Evolutionary conservation across 371 early-diverging fungal species (phyloP).

Genomic region (Mucor circinelloides): DNA sequence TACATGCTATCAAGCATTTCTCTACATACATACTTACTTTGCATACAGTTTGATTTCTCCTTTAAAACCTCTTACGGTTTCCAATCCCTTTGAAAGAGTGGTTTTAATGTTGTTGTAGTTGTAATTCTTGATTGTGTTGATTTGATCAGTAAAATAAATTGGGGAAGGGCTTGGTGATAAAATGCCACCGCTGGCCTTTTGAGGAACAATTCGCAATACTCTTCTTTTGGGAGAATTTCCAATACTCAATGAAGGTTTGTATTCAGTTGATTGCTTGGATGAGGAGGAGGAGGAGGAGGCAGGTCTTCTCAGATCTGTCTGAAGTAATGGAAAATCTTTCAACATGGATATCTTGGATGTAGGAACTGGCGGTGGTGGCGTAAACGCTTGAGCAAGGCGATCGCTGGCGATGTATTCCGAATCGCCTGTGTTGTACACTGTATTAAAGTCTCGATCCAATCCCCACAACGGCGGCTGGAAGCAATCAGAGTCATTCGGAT

Average conservation of each 20-base stretch:
- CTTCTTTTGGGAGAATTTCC: background rate
- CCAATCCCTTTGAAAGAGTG: constrained; percentile 30
- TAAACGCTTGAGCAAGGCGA: background rate
- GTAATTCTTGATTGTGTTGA: constrained; percentile 30
- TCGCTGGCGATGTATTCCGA: background rate
- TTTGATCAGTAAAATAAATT: background rate
- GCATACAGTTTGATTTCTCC: constrained; percentile 48
- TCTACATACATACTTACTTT: constrained; percentile 32
- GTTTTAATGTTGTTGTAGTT: constrained; percentile 41
- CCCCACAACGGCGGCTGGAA: constrained; percentile 5
- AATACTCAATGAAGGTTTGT: background rate
- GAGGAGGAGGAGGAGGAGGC: background rate
- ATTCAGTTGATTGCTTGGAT: background rate
- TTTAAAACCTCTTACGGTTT: constrained; percentile 32
- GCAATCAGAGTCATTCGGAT: background rate
- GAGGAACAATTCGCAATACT: constrained; percentile 20
- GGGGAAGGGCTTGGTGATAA: background rate
- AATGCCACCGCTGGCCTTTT: constrained; percentile 16
- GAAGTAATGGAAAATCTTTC: background rate
- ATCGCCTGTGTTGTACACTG: background rate
- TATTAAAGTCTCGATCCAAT: background rate
- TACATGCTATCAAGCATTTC: background rate
- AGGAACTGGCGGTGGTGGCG: background rate
- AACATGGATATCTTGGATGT: background rate
- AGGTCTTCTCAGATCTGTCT: background rate